Evolutionary conservation across 208 protist species (phyloP).

Genomic region (Acanthamoeba culbertsoni): DNA sequence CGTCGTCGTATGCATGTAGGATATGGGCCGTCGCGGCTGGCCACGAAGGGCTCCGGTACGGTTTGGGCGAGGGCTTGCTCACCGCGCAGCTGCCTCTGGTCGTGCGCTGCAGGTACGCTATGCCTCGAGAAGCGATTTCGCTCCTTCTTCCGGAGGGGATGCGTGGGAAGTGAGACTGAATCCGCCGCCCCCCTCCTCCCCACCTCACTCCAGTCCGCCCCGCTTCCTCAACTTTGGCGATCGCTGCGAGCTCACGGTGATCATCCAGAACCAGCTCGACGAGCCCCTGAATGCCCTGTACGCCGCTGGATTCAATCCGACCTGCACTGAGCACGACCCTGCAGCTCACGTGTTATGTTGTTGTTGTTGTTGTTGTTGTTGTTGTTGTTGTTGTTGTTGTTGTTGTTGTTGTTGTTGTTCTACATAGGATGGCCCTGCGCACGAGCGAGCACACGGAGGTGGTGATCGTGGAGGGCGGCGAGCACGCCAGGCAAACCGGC

Average conservation of each 20-base stretch:
- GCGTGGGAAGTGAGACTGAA: no score
- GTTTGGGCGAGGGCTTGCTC: conserved; percentile 34
- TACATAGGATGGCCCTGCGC: neutral
- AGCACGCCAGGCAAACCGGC: neutral
- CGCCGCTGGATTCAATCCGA: no score
- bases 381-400: neutral
- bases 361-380: neutral
- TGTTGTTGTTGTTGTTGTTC: neutral
- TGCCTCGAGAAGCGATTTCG: no score
- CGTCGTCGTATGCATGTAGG: no score
- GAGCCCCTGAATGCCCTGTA: neutral
- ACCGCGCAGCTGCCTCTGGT: conserved; percentile 52
- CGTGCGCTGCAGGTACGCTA: conserved; percentile 47
- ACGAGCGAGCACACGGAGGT: conserved; percentile 13
- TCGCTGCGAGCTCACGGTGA: neutral
- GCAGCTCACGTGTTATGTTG: neutral
- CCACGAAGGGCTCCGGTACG: conserved; percentile 22
- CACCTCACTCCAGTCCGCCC: neutral
- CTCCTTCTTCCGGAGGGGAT: no score
- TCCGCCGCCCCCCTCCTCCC: neutral
- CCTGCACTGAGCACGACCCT: no score
- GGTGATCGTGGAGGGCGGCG: neutral
- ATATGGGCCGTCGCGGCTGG: conserved; percentile 55
- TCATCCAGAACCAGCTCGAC: conserved; percentile 59
- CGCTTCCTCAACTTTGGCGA: conserved; percentile 62